Evolutionary conservation across 2,329 filamentous ascomycete species (phyloP), one percentile per base, ranked within the genome.

Genomic region (Pseudonectria buxi): DNA sequence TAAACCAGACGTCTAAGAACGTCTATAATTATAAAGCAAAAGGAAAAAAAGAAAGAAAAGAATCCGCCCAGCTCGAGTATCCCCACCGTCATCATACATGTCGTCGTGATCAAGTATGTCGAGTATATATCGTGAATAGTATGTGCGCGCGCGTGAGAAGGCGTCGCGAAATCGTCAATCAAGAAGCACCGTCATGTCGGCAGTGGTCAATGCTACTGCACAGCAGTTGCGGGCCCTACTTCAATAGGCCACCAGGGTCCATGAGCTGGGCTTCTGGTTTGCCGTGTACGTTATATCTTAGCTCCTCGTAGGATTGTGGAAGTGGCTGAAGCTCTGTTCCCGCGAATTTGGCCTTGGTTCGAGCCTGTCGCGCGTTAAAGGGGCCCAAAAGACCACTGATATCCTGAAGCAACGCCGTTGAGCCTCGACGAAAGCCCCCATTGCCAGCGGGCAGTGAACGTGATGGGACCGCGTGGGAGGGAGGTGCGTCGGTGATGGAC

Each of bases 381-480:
- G 73, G 68, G 3, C 59, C 62, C 5, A 80, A 52, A 12, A 78
- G 59, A 1, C 72, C 75, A 7, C 74, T 70, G 1, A 79, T 53
- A 44, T 81, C 77, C 43, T 76, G 73, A 6, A 81, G 56, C n/a
- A 80, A 50, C 0, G 74, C 69, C 1, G 71, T 66, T 2, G 75
- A 79, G 3, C 76, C 76, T 28, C 73, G 60, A 6, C 72, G 63
- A 4, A 72, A 54, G 1, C 73, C 72, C 9, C 47, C 59, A 1
- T 54, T 51, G 33, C 64, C 57, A 1, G 73, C 72, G 1, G 65
- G 62, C 12, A 72, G 45, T 1, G 68, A 62, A 1, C 68, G 64
- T 0, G 64, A 62, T 7, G 70, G 65, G 12, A 55, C 46, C 12
- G 51, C 50, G 37, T 55, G 57, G 3, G 61, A 52, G 10, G 62